Conservation (phyloP, 2,329 filamentous ascomycete genomes). For the Phialophora macrospora region DNA sequence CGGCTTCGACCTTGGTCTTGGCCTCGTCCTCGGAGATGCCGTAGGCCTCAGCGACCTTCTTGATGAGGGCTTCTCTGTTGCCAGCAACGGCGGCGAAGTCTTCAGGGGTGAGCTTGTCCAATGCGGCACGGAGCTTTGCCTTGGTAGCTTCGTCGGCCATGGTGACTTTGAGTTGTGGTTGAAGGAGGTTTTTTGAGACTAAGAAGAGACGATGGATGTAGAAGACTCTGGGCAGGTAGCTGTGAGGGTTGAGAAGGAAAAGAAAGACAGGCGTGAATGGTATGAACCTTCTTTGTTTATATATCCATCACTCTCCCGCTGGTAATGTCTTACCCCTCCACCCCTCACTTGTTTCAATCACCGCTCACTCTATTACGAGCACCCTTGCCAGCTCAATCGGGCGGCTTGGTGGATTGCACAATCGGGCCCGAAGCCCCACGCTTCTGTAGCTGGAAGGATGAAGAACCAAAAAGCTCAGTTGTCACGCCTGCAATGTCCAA, state of each 20-base stretch:
- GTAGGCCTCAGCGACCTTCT: conserved; percentile 34
- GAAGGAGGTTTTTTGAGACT: background rate
- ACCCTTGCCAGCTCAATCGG: conserved; percentile 13
- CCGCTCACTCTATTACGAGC: background rate
- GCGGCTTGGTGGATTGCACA: conserved; percentile 20
- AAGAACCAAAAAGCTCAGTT: conserved; percentile 20
- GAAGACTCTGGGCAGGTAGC: background rate
- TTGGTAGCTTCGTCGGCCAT: conserved; percentile 38
- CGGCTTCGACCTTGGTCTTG: conserved; percentile 31
- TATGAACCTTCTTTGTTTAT: conserved; percentile 28
- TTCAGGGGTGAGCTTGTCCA: conserved; percentile 38
- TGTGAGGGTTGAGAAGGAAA: conserved; percentile 9
- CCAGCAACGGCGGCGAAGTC: conserved; percentile 34
- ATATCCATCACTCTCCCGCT: conserved; percentile 12
- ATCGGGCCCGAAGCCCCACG: conserved; percentile 26
- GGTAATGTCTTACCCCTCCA: conserved; percentile 28
- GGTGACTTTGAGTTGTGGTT: conserved; percentile 22
- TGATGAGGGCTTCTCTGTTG: conserved; percentile 32
- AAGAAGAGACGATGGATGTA: conserved; percentile 7
- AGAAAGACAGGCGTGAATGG: conserved; percentile 8
- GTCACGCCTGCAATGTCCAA: conserved; percentile 23
- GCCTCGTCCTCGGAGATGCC: conserved; percentile 37
- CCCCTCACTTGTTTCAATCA: conserved; percentile 24
- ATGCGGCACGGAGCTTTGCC: conserved; percentile 31
- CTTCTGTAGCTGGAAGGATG: conserved; percentile 18